Percentiles rank a stretch among this genome's conserved stretches.
These are phyloP conservation scores for Apiospora pterosperma DNA, from an alignment of 2,329 filamentous ascomycete species.

Conservation along the genomic window DNA sequence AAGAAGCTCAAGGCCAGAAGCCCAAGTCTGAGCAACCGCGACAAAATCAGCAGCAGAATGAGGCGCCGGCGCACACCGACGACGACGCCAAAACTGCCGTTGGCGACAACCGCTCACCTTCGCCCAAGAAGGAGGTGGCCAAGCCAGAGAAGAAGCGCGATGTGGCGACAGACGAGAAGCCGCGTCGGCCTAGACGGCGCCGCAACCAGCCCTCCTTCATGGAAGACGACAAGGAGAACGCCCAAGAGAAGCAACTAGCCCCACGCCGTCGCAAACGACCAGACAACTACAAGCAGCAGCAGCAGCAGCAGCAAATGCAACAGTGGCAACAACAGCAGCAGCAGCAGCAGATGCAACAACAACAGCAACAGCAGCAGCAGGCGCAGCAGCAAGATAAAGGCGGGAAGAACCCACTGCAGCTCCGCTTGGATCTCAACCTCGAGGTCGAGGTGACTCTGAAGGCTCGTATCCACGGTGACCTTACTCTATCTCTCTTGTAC, in stretches of 20 bases:
- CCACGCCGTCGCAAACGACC: slow-evolving; percentile 18
- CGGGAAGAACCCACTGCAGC: slow-evolving; percentile 62
- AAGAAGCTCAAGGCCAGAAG: slow-evolving; percentile 12
- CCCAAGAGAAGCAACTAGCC: slow-evolving; percentile 25
- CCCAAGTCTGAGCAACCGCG: neutral
- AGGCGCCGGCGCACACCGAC: slow-evolving; percentile 9
- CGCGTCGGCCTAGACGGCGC: slow-evolving; percentile 7
- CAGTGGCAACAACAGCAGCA: slow-evolving; percentile 22
- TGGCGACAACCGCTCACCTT: slow-evolving; percentile 20
- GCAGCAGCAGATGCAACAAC: slow-evolving; percentile 15
- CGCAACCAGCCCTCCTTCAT: slow-evolving; percentile 27
- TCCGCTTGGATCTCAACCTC: slow-evolving; percentile 75
- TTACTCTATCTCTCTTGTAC: slow-evolving; percentile 68
- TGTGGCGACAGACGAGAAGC: slow-evolving; percentile 22
- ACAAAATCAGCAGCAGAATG: neutral
- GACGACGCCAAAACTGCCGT: slow-evolving; percentile 14
- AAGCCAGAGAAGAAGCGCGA: slow-evolving; percentile 14
- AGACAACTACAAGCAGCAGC: slow-evolving; percentile 18
- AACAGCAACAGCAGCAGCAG: slow-evolving; percentile 11
- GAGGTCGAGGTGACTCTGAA: slow-evolving; percentile 84
- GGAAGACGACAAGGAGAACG: slow-evolving; percentile 17
- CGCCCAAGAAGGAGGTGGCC: slow-evolving; percentile 20
- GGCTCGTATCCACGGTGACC: slow-evolving; percentile 79
- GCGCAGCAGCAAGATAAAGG: slow-evolving; percentile 25
- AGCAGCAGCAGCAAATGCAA: slow-evolving; percentile 18